phyloP scores from a whole-genome alignment of 1,139 yeast genomes.

The Hyphopichia pseudoburtonii region DNA sequence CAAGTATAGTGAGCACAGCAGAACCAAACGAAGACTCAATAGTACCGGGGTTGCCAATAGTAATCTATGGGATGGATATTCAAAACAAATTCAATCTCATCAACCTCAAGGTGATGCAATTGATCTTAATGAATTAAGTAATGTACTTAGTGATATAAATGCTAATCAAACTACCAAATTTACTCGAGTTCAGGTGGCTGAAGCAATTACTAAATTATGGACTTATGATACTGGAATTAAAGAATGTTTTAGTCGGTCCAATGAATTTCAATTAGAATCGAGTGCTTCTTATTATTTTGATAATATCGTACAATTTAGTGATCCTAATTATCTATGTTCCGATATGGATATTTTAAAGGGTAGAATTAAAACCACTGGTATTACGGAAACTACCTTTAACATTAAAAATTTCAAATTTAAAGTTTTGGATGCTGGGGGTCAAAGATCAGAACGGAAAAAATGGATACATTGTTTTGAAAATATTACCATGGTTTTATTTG shows the following conservation, averaged over 20 bases:
- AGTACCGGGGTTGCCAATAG: slow-evolving; percentile 59
- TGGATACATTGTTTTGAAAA: slow-evolving; percentile 97
- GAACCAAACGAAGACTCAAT: slow-evolving; percentile 46
- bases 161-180: slow-evolving; percentile 19
- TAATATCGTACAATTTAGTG: slow-evolving; percentile 61
- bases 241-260: slow-evolving; percentile 59
- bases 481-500: slow-evolving; percentile 85
- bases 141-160: slow-evolving; percentile 1
- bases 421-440: slow-evolving; percentile 97
- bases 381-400: slow-evolving; percentile 80
- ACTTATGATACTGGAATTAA: slow-evolving; percentile 62
- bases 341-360: slow-evolving; percentile 88
- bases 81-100: neutral
- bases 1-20: slow-evolving; percentile 58
- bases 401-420: slow-evolving; percentile 67
- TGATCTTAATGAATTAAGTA: slow-evolving; percentile 5
- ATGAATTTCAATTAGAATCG: slow-evolving; percentile 81
- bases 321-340: slow-evolving; percentile 64
- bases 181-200: slow-evolving; percentile 53
- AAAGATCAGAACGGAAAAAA: slow-evolving; percentile 86
- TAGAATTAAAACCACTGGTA: slow-evolving; percentile 93
- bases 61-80: slow-evolving; percentile 38
- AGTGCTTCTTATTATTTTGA: slow-evolving; percentile 79
- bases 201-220: slow-evolving; percentile 71
- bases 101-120: neutral